Percentiles rank a stretch among this genome's conserved stretches.
These are phyloP conservation scores for Plenodomus lindquistii DNA, from an alignment of 2,329 filamentous ascomycete genomes.

Conservation along the genomic window DNA sequence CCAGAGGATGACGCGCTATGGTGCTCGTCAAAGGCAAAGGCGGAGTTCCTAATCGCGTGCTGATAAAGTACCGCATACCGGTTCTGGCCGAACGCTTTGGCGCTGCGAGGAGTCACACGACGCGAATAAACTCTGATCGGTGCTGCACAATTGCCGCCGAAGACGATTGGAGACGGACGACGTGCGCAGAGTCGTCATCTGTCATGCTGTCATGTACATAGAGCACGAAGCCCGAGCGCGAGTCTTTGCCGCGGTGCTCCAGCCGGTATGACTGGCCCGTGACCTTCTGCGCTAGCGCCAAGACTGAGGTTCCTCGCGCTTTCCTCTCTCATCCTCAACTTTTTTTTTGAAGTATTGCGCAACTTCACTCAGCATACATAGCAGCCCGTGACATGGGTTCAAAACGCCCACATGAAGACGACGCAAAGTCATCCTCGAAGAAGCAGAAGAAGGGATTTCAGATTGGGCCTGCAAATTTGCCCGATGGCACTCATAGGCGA, in stretches of 20 bases:
- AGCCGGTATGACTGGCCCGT: constrained; percentile 12
- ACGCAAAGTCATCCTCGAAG: constrained; percentile 43
- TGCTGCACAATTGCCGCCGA: constrained; percentile 1
- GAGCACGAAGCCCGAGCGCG: neutral
- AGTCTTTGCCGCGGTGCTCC: constrained; percentile 11
- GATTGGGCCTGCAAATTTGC: constrained; percentile 86
- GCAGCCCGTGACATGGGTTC: constrained; percentile 55
- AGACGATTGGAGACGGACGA: neutral
- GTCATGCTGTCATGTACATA: constrained; percentile 4
- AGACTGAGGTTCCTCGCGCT: constrained; percentile 18
- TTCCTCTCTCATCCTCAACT: constrained; percentile 2
- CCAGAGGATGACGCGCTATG: constrained; percentile 35
- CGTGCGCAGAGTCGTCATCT: neutral
- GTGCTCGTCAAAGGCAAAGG: constrained; percentile 26
- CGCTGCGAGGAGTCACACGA: constrained; percentile 30
- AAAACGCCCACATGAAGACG: constrained; percentile 60
- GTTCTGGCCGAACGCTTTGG: constrained; percentile 16
- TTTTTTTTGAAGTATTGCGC: constrained; percentile 1
- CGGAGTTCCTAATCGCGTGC: constrained; percentile 29
- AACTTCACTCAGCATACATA: neutral
- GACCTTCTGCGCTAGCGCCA: constrained; percentile 18
- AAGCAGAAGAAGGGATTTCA: constrained; percentile 72
- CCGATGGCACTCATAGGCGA: constrained; percentile 83
- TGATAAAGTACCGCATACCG: constrained; percentile 29
- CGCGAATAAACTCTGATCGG: constrained; percentile 9